These are phyloP conservation scores for Cordyceps farinosa DNA, from an alignment of 2,329 filamentous ascomycete species.

Conservation along the genomic window DNA sequence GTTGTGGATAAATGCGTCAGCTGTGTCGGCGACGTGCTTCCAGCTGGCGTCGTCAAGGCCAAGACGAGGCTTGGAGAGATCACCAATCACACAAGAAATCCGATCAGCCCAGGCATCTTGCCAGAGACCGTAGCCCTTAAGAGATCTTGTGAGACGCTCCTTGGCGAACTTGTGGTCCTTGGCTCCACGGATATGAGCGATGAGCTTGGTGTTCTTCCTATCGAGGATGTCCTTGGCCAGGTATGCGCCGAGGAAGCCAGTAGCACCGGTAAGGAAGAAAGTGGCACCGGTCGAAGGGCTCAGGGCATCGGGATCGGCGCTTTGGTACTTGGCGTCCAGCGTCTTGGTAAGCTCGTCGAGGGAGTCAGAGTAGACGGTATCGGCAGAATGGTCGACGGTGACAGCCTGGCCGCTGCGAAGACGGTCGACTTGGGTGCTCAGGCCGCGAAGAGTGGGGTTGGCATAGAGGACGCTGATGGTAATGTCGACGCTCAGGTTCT, in stretches of 20 bases:
- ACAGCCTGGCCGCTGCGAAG: slow-evolving; percentile 20
- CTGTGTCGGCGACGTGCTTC: slow-evolving; percentile 60
- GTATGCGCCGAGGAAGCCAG: slow-evolving; percentile 73
- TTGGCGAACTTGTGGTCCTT: slow-evolving; percentile 58
- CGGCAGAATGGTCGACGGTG: background rate
- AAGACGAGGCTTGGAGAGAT: slow-evolving; percentile 68
- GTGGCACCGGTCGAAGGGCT: slow-evolving; percentile 41
- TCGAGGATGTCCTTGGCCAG: slow-evolving; percentile 71
- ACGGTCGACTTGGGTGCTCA: slow-evolving; percentile 31
- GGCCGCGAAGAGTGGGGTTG: slow-evolving; percentile 27
- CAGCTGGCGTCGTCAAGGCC: slow-evolving; percentile 66
- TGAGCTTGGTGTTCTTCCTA: slow-evolving; percentile 44
- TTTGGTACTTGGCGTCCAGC: slow-evolving; percentile 46
- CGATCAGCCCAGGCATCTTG: slow-evolving; percentile 61
- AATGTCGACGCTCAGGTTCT: slow-evolving; percentile 29
- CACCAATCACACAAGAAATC: slow-evolving; percentile 67
- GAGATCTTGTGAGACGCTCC: slow-evolving; percentile 62
- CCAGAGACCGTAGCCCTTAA: slow-evolving; percentile 79
- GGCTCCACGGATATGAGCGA: slow-evolving; percentile 68
- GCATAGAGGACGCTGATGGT: slow-evolving; percentile 32
- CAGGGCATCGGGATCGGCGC: slow-evolving; percentile 20
- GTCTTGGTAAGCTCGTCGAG: slow-evolving; percentile 45
- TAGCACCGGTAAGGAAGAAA: slow-evolving; percentile 82
- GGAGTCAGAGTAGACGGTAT: slow-evolving; percentile 51
- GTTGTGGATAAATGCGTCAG: slow-evolving; percentile 77